Percentiles rank a stretch among this genome's conserved stretches.
Conservation (phyloP, 257 asterid genomes). For the Plectranthus barbatus region DNA sequence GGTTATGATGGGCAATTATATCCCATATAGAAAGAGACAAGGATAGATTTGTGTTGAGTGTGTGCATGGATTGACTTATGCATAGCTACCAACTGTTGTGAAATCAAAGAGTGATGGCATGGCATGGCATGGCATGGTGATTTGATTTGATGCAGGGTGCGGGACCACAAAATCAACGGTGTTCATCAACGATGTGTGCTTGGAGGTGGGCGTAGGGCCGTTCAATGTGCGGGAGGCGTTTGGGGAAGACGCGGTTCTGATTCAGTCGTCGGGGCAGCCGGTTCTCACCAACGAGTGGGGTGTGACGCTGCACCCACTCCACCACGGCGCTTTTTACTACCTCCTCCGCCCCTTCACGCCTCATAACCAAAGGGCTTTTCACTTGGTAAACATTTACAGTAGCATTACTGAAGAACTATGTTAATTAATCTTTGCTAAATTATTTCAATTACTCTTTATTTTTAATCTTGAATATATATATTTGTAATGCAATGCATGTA, state of each 20-base stretch:
- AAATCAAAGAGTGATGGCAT: no score
- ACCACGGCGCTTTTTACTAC: slow-evolving; percentile 71
- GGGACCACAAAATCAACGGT: slow-evolving; percentile 57
- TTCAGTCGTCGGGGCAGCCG: slow-evolving; percentile 75
- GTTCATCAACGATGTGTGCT: slow-evolving; percentile 78
- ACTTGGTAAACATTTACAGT: no score
- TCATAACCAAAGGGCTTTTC: no score
- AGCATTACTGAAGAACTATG: no score
- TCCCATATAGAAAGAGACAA: slow-evolving; percentile 29
- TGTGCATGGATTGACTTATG: slow-evolving; percentile 57
- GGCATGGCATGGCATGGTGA: no score
- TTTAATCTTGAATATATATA: not conserved
- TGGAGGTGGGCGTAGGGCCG: slow-evolving; percentile 65
- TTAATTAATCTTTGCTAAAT: no score
- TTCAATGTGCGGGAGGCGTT: slow-evolving; percentile 74
- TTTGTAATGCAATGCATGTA: not conserved
- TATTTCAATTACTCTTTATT: no score
- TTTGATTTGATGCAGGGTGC: slow-evolving; percentile 31
- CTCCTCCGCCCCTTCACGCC: slow-evolving; percentile 52
- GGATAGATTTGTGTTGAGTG: slow-evolving; percentile 41
- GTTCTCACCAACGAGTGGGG: slow-evolving; percentile 85
- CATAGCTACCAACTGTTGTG: no score
- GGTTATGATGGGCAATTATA: slow-evolving; percentile 8
- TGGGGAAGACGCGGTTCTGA: slow-evolving; percentile 70
- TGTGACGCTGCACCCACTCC: slow-evolving; percentile 59